Evolutionary conservation across 1,139 yeast genomes (phyloP), one percentile per base, ranked within the genome.

Genomic region (Taphrina flavorubra): DNA sequence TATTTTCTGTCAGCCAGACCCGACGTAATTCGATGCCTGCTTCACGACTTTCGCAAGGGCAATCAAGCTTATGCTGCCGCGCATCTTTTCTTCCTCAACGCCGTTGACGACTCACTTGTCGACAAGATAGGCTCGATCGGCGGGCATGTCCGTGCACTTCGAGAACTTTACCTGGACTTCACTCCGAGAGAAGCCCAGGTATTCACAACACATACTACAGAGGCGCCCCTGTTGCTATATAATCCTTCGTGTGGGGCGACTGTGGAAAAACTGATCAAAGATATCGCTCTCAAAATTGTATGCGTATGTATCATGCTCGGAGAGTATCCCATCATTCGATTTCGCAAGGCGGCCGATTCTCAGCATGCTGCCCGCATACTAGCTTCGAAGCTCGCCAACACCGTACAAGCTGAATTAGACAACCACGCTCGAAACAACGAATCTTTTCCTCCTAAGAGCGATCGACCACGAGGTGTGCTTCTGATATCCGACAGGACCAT

Each of bases 291-390:
- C 18, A 62, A 47, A 73, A 82, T 5, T 31, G 63, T 51, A 44
- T 59, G 58, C 25, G 31, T 57, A 5, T 59, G 57, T 31, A 46
- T 39, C 18, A 20, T 62, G 39, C 61, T 95, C 1, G 96, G 96
- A 14, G 98, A 92, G 76, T 90, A 89, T 74, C 99, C 99, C 1
- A 84, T 89, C 60, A 85, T 94, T 44, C 82, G 99, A 72, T 91
- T 86, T 78, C 87, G 86, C 76, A 77, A 83, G 1, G 86, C 88
- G 11, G 78, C 79, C 55, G 81, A 81, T 65, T 82, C 83, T 31
- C 76, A 80, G 1, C 77, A 80, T 62, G 82, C 82, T 44, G 90
- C 96, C 0, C 82, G 88, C 5, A 79, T 86, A 44, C 79, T 92
- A 31, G 89, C 97, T 0, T 87, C 84, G 74, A 81, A 88, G 78